Evolutionary conservation across 2,329 filamentous ascomycete genomes (phyloP), one percentile per base, ranked within the genome.

Genomic region (Exophiala phaeomuriformis): DNA sequence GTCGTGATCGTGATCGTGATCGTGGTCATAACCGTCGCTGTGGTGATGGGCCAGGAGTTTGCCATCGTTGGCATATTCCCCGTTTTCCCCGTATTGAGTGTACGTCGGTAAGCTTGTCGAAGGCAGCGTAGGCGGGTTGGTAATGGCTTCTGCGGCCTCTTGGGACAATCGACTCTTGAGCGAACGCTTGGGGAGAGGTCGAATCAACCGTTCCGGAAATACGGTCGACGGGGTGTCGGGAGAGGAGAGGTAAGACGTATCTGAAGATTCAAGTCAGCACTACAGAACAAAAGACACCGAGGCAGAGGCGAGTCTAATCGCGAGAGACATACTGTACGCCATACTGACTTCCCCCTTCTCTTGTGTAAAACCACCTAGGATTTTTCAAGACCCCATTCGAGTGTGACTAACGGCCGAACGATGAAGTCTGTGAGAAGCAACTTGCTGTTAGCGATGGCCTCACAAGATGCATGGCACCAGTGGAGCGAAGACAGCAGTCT

Each of bases 171-270:
- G 84, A 68, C 93, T 90, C 64, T 90, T 88, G 51, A 98, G 79
- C 60, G 88, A 85, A 65, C 90, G 86, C 72, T 88, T 93, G 41
- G 93, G 93, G 56, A 98, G 75, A 52, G 93, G 93, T 67, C 90
- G 85, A 68, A 98, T 98, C 57, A 91, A 86, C 70, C 93, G 85
- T 68, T 95, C 88, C 61, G 89, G 89, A 68, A 88, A 95, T 65
- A 88, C 77, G 55, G 86, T 82, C 56, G 89, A 93, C 60, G 83
- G 78, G 55, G 86, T 85, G 75, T 95, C 89, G 62, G 74, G 72
- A 64, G 71, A 70, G 64, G 74, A 72, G 60, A 74, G 73, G 66
- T 75, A 77, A 64, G 71, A 71, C 68, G 71, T 68, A 66, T 71
- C 72, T 76, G 68, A 12, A 51, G 39, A n/a, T 9, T 7, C 37